Conservation (phyloP, 2,329 filamentous ascomycete species). For the Scortechinia acanthostroma region DNA sequence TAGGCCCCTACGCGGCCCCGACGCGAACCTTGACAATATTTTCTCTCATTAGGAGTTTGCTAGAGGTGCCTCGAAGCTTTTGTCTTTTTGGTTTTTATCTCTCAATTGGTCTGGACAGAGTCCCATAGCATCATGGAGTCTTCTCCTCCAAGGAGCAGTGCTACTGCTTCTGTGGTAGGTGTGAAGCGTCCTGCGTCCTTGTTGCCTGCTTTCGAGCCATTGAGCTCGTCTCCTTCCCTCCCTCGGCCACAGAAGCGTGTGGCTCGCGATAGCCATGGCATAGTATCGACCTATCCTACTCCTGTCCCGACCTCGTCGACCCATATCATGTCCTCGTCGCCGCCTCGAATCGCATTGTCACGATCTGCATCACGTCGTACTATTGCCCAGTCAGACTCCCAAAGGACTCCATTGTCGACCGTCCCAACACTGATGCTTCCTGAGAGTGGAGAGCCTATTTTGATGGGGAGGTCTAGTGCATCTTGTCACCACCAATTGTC, state of each 20-base stretch:
- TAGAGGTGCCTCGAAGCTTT: too few relatives aligned
- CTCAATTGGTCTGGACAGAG: too few relatives aligned
- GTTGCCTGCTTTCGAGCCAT: slow-evolving; percentile 72
- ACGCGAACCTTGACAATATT: too few relatives aligned
- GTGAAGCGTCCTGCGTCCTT: slow-evolving; percentile 61
- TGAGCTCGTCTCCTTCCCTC: slow-evolving; percentile 71
- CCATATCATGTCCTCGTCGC: slow-evolving; percentile 81
- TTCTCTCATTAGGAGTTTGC: too few relatives aligned
- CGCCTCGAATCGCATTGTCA: slow-evolving; percentile 42
- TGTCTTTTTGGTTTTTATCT: too few relatives aligned
- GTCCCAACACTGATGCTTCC: slow-evolving; percentile 78
- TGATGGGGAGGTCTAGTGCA: slow-evolving; percentile 89
- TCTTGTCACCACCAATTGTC: slow-evolving; percentile 94
- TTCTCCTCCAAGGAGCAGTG: slow-evolving; percentile 11
- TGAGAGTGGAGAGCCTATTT: slow-evolving; percentile 71
- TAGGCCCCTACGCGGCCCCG: too few relatives aligned
- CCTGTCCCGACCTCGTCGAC: slow-evolving; percentile 91
- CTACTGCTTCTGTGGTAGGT: slow-evolving; percentile 22
- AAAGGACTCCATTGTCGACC: slow-evolving; percentile 74
- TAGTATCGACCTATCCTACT: slow-evolving; percentile 64
- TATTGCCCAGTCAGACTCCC: slow-evolving; percentile 43
- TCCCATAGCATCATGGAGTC: background rate
- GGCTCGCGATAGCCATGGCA: slow-evolving; percentile 27
- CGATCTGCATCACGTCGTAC: slow-evolving; percentile 48
- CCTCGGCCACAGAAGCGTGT: slow-evolving; percentile 66